Base-by-base conservation (phyloP, 345 rosid genomes). In the Ceriops decandra region DNA sequence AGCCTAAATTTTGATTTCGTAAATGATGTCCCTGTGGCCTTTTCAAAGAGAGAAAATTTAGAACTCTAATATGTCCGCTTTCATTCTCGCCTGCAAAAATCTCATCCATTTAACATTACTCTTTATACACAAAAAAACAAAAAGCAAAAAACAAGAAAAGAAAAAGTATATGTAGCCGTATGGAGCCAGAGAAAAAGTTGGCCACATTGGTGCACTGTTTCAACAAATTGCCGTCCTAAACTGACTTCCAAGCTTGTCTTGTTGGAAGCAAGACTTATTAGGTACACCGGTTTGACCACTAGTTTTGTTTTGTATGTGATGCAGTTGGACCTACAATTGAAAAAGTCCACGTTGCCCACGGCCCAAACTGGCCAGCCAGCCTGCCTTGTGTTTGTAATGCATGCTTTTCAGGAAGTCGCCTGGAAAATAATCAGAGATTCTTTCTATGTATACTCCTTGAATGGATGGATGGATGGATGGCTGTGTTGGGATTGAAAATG, bases 151-250 rank as follows among this genome's bases (percentile, higher is more conserved):
- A 38, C 0, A 36, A 38, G 10, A 38, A 38, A 11, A 33, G 1
- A 7, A 33, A 7, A 7, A 7, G 36, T 33, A 6, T 33, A 7
- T 52, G 24, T 3, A 6, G 57, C 57, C 57, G 26, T 22, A 52
- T 52, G 57, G 57, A 6, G 22, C 57, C n/a, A 52, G n/a, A 8
- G 24, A 52, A 52, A 52, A 52, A 22, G 57, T 52, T 52, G 8
- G 36, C 36, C 36, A 7, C 9, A 7, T 11, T 1, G 24, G 7
- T 13, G 52, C 31, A 47, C 36, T 57, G 6, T 42, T 11, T 57
- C 66, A 56, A 17, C 69, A 51, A 63, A 7, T 21, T 28, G 80
- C 69, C 59, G 71, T 64, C 64, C 69, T 31, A 32, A 68, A 68
- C 72, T 72, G 76, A 72, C 76, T 38, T 4, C 0, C 20, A 20